Evolutionary conservation across 352 stramenopile genomes (phyloP).

Genomic region (Pythium angustatum): DNA sequence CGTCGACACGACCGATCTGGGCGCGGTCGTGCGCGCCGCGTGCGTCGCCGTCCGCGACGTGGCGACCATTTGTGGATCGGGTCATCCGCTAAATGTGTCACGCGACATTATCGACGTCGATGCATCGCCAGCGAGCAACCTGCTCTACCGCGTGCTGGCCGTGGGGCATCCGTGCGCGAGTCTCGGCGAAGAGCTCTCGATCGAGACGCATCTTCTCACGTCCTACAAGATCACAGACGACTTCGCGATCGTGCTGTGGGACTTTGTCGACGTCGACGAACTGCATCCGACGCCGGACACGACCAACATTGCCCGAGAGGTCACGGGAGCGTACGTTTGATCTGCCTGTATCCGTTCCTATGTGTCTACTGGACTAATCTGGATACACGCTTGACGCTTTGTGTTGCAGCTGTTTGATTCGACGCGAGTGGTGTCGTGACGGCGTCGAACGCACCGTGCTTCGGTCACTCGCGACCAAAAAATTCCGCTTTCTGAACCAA

Average conservation of each 20-base stretch:
- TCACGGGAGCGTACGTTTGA: conserved; percentile 14
- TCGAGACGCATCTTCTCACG: conserved; percentile 14
- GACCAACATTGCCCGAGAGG: neutral
- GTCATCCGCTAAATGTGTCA: neutral
- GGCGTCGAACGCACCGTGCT: conserved; percentile 4
- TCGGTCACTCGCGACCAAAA: conserved; percentile 1
- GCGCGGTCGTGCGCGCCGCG: neutral
- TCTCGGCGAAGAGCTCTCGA: neutral
- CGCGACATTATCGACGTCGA: conserved; percentile 5
- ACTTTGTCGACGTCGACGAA: conserved; percentile 22
- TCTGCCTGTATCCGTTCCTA: too few relatives aligned
- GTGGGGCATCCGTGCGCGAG: neutral
- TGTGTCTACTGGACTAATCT: too few relatives aligned
- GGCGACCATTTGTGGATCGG: neutral
- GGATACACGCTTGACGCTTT: too few relatives aligned
- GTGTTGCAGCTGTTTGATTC: conserved; percentile 10
- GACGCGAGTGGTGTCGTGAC: conserved; percentile 10
- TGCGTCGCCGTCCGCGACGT: conserved; percentile 17
- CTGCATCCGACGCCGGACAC: neutral
- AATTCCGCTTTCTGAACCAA: conserved; percentile 4
- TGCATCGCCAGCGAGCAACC: neutral
- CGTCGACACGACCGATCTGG: conserved; percentile 10
- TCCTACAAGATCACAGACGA: conserved; percentile 13
- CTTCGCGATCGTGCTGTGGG: conserved; percentile 15
- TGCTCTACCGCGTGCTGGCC: conserved; percentile 4